A percentile compares a stretch with the other conserved stretches of the same genome.
phyloP scores from a whole-genome alignment of 2,329 filamentous ascomycete genomes.

The Nemania diffusa region DNA sequence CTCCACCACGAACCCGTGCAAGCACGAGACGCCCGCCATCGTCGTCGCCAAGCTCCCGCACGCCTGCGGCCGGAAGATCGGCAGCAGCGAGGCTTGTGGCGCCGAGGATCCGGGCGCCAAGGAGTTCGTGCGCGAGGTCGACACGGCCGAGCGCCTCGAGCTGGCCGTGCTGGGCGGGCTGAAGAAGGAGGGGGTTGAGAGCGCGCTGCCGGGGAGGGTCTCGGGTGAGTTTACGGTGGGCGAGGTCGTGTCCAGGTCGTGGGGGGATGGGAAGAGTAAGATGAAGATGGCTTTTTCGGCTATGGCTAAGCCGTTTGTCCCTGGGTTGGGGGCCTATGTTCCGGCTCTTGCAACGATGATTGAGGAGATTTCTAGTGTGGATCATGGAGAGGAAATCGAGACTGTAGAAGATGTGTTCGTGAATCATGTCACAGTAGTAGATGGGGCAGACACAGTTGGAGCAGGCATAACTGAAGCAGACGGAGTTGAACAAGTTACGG shows the following conservation, averaged over 20 bases:
- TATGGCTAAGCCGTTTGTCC: conserved; percentile 6
- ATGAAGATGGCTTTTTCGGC: neutral
- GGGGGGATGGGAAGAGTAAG: neutral
- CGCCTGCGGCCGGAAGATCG: neutral
- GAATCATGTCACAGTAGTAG: neutral
- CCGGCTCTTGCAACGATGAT: neutral
- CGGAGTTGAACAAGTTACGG: neutral
- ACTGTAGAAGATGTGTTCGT: neutral
- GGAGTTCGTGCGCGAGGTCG: conserved; percentile 26
- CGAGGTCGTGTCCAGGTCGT: conserved; percentile 1
- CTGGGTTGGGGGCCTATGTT: neutral
- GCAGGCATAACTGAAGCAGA: neutral
- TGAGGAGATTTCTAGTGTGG: neutral
- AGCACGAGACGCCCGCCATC: conserved; percentile 21
- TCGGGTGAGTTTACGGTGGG: neutral
- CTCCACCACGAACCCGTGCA: conserved; percentile 20
- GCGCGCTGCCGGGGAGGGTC: conserved; percentile 19
- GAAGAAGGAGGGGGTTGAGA: conserved; percentile 15
- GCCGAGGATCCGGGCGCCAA: conserved; percentile 15
- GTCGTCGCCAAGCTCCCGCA: conserved; percentile 20
- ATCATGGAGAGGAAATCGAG: neutral
- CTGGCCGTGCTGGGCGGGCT: conserved; percentile 28
- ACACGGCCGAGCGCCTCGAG: conserved; percentile 29
- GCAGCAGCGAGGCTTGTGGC: conserved; percentile 9
- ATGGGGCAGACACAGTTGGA: too few relatives aligned